Evolutionary conservation across 306 rosid genomes (phyloP), one percentile per base, ranked within the genome.

Genomic region (Trichosanthes truncata): DNA sequence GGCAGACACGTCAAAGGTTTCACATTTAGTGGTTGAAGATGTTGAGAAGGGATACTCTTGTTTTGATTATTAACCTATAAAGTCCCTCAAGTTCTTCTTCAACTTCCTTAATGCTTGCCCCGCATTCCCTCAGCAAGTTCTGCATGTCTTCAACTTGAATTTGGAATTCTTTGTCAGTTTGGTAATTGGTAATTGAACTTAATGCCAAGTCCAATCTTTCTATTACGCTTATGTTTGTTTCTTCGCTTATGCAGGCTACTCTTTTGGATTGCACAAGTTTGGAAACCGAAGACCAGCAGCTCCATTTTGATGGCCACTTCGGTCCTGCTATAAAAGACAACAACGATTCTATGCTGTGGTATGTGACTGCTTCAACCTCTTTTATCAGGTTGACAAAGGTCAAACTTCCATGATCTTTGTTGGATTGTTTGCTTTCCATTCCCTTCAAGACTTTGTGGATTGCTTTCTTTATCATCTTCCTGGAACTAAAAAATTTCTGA

Each of bases 1-100:
- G 6, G 31, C 6, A 10, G n/a, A n/a, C n/a, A n/a, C n/a, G n/a
- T 57, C 33, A 0, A 62, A 31, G 3, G 41, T 3, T 35, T 36
- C 15, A 8, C 25, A 77, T 49, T 63, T 67, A 78, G 76, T 86
- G 26, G 76, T 83, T 83, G 69, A 86, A 61, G 67, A 83, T 65
- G 60, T 80, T 85, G 65, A 85, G 88, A 72, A 85, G 77, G 10
- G 84, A 86, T 0, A 80, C 67, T 80, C 86, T 76, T 38, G 76
- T 60, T 52, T 56, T 78, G 76, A 86, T 83, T 21, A 83, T 48
- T 72, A 36, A 56, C 76, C 83, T 74, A 29, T 78, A 80, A 10
- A 86, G 79, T 17, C 55, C 29, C 23, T 80, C 80, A 6, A 85
- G 40, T 66, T 79, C 74, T 36, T 61, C 76, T 51, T 82, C 81